Evolutionary conservation across 805 yeast genomes (phyloP).

Genomic region (Blastobotrys chiropterorum): DNA sequence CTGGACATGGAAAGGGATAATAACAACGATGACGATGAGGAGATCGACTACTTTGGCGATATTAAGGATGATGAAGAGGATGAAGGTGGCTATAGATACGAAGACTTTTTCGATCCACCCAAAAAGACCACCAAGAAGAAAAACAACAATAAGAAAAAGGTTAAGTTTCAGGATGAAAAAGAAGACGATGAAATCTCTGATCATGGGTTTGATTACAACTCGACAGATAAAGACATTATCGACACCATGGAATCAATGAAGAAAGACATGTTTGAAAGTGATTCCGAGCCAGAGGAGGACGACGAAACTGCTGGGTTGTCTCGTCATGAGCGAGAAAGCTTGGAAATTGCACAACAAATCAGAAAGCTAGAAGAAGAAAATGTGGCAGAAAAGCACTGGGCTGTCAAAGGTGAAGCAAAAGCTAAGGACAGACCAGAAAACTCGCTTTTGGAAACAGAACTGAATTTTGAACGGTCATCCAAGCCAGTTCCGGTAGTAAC

Average conservation of each 20-base stretch:
- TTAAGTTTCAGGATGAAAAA: conserved; percentile 7
- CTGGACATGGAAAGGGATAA: conserved; percentile 51
- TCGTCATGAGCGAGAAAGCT: conserved; percentile 78
- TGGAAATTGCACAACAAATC: conserved; percentile 69
- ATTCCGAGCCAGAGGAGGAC: conserved; percentile 54
- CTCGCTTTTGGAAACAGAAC: conserved; percentile 64
- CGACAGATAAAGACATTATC: conserved; percentile 23
- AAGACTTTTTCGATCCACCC: conserved; percentile 36
- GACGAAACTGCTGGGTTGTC: conserved; percentile 46
- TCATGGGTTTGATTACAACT: conserved; percentile 21
- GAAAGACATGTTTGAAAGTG: conserved; percentile 37
- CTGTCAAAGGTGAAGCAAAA: conserved; percentile 86
- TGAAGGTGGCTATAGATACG: conserved; percentile 31
- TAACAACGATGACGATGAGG: conserved; percentile 43
- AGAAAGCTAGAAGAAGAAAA: conserved; percentile 76
- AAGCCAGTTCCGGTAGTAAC: conserved; percentile 96
- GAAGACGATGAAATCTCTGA: conserved; percentile 6
- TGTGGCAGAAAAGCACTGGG: conserved; percentile 88
- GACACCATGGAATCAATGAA: conserved; percentile 26
- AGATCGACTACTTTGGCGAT: conserved; percentile 40
- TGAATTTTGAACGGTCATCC: conserved; percentile 88
- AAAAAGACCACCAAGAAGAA: conserved; percentile 9
- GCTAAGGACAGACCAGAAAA: conserved; percentile 79
- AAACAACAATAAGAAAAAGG: conserved; percentile 7
- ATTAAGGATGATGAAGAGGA: conserved; percentile 40